Conservation (phyloP, 2,329 filamentous ascomycete genomes). For the Penicillium sp. region DNA sequence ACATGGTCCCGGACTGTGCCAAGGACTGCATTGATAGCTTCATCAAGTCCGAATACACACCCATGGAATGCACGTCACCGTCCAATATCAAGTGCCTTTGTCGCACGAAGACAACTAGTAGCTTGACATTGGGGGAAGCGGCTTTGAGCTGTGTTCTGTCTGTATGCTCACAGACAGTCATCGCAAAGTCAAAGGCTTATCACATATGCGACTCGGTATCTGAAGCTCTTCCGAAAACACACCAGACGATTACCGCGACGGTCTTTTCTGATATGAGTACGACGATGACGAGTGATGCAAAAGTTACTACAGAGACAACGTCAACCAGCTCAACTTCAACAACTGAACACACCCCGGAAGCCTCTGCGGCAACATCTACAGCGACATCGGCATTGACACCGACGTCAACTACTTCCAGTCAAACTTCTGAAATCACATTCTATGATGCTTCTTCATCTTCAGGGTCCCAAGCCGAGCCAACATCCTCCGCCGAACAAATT, state of each 20-base stretch:
- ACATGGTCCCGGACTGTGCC: constrained; percentile 60
- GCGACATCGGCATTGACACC: constrained; percentile 5
- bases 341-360: background rate
- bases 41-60: constrained; percentile 57
- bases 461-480: constrained; percentile 4
- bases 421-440: constrained; percentile 14
- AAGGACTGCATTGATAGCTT: constrained; percentile 63
- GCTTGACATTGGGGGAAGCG: constrained; percentile 70
- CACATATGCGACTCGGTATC: constrained; percentile 56
- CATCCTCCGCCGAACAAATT: background rate
- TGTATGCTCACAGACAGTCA: constrained; percentile 53
- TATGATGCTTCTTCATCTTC: constrained; percentile 23
- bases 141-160: constrained; percentile 66
- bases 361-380: background rate
- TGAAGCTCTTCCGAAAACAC: constrained; percentile 36
- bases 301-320: constrained; percentile 2
- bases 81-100: constrained; percentile 65
- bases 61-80: constrained; percentile 42
- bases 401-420: constrained; percentile 17
- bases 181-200: constrained; percentile 47
- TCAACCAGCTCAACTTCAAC: constrained; percentile 6
- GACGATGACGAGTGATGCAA: constrained; percentile 6
- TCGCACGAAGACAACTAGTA: constrained; percentile 56
- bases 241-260: constrained; percentile 41
- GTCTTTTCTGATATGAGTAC: constrained; percentile 21